phyloP scores from a whole-genome alignment of 1,284 basidiomycete genomes.

The Apiotrichum gamsii region DNA sequence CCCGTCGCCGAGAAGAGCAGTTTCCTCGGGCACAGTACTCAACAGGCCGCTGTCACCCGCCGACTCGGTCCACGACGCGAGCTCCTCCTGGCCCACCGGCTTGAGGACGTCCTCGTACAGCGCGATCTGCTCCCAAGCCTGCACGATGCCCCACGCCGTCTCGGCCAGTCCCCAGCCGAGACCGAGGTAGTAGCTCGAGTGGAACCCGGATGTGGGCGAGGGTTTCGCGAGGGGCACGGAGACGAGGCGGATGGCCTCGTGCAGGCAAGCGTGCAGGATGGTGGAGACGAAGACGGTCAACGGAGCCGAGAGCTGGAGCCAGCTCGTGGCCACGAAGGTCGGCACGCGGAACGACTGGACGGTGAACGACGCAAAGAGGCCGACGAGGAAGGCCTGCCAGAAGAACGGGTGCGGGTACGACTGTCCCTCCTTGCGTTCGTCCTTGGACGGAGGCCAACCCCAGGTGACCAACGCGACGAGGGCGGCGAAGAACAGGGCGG shows the following conservation, averaged over 20 bases:
- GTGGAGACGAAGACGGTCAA: conserved; percentile 16
- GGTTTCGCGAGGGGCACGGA: conserved; percentile 37
- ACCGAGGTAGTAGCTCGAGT: conserved; percentile 44
- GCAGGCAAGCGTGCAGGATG: conserved; percentile 32
- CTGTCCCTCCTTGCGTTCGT: conserved; percentile 37
- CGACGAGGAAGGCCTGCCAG: conserved; percentile 38
- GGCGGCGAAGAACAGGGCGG: conserved; percentile 29
- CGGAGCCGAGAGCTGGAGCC: conserved; percentile 17
- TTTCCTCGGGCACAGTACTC: conserved; percentile 14
- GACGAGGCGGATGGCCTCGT: conserved; percentile 41
- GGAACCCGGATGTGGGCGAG: conserved; percentile 41
- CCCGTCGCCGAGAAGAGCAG: conserved; percentile 11
- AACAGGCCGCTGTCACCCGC: conserved; percentile 13
- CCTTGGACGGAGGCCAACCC: conserved; percentile 44
- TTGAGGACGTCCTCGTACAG: conserved; percentile 43
- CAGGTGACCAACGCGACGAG: conserved; percentile 40
- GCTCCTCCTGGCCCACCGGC: conserved; percentile 6
- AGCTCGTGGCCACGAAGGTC: conserved; percentile 30
- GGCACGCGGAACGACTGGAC: conserved; percentile 42
- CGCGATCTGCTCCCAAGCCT: conserved; percentile 44
- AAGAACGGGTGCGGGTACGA: conserved; percentile 44
- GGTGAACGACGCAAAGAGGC: conserved; percentile 41
- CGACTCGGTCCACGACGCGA: background rate
- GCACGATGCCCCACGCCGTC: conserved; percentile 42
- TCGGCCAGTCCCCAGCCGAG: conserved; percentile 46